These are phyloP conservation scores for Cercophora newfieldiana DNA, from an alignment of 495 filamentous ascomycete species.

Conservation along the genomic window DNA sequence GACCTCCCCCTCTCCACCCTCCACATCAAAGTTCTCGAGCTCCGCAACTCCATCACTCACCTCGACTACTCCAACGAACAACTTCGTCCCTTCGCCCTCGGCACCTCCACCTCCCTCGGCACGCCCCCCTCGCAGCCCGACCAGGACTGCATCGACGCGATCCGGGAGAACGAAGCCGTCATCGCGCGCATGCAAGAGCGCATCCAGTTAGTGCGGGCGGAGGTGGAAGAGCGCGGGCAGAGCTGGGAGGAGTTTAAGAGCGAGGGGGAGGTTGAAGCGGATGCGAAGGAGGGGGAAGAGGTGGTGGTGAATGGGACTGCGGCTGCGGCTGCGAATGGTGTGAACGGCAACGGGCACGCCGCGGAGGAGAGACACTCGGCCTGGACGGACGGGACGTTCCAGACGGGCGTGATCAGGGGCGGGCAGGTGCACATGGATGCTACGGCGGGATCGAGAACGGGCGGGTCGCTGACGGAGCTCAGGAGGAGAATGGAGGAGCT, in stretches of 20 bases:
- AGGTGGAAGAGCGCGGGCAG: conserved; percentile 75
- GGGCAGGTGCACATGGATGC: conserved; percentile 43
- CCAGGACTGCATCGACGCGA: conserved; percentile 66
- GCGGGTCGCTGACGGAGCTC: conserved; percentile 45
- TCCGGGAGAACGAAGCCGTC: conserved; percentile 74
- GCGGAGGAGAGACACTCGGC: conserved; percentile 32
- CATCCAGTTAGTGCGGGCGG: conserved; percentile 63
- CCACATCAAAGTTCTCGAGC: conserved; percentile 77
- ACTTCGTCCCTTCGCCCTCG: conserved; percentile 60
- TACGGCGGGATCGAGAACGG: conserved; percentile 13
- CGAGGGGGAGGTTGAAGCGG: conserved; percentile 32
- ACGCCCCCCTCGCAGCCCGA: conserved; percentile 48
- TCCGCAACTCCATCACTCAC: conserved; percentile 80
- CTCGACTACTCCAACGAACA: conserved; percentile 77
- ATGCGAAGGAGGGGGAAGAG: neutral
- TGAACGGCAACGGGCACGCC: conserved; percentile 4
- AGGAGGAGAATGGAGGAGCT: conserved; percentile 46
- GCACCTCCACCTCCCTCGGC: conserved; percentile 26
- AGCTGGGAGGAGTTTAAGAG: conserved; percentile 62
- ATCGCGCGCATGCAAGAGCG: conserved; percentile 72
- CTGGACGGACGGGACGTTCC: conserved; percentile 58
- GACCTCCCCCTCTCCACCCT: conserved; percentile 70
- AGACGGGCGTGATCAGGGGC: conserved; percentile 48
- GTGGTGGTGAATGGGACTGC: conserved; percentile 1
- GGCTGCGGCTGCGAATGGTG: conserved; percentile 15